Evolutionary conservation across 768 basidiomycete genomes (phyloP), one percentile per base, ranked within the genome.

Genomic region (Russula vinacea): DNA sequence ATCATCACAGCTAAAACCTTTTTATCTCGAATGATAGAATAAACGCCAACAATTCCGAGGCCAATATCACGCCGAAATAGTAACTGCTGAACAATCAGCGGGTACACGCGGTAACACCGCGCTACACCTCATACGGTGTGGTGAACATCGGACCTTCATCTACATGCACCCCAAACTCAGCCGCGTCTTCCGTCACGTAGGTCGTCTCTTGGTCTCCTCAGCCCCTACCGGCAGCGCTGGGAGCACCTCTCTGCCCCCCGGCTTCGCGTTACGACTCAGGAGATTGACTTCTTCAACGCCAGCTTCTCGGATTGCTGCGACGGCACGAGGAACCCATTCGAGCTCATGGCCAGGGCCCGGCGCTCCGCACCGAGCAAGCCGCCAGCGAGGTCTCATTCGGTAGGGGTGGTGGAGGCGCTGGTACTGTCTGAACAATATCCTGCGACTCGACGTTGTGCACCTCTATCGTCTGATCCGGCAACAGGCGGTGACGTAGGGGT

Each of bases 361-460:
- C 73, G 68, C 53, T 75, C 75, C n/a, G 50, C 76, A 39, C 66
- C 66, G 8, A 45, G 73, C 51, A 57, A 68, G 69, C 71, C 53
- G 61, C 70, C 37, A 60, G 69, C 55, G 54, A 74, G 53, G 57
- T 32, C n/a, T 71, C 75, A 22, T 39, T 39, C 8, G 52, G 50
- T 13, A 57, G 56, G 33, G 66, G 66, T n/a, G 53, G 33, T 6
- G 67, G 61, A 5, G 81, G 81, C 0, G 85, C 78, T 8, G 82
- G 73, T 17, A 96, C 76, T 33, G 87, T 83, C 73, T 95, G 94
- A 1, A 84, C 80, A 47, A 88, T 84, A 26, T 76, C 70, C 69
- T 91, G 90, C 1, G 87, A 84, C 73, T 91, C 84, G 60, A 96
- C 76, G 64, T 80, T 87, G 73, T 97, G 94, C 5, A 96, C 82